Base-by-base conservation (phyloP, 1,284 basidiomycete species). In the Heterobasidion parviporum region DNA sequence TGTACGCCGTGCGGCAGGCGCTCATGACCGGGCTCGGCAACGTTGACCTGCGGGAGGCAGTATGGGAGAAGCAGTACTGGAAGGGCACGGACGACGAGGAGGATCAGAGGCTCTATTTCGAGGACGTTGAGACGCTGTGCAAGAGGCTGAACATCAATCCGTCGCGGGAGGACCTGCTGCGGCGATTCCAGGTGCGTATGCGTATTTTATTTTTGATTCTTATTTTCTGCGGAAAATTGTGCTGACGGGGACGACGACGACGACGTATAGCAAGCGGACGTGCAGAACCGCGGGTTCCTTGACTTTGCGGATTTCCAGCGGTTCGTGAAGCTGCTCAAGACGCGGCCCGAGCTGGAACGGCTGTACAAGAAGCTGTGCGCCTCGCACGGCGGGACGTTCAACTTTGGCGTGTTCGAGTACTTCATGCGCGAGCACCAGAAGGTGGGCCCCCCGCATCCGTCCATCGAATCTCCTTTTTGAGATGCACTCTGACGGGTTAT, bases 1-100 rank as follows among this genome's bases (percentile, higher is more conserved):
- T 89, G 45, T 75, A 83, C 57, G 74, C 79, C 1, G 77, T 89
- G 50, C 76, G 89, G 10, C 74, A 81, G 64, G 79, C 82, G 57
- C 76, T 89, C 45, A 87, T 87, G 85, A 79, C 74, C 18, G 85
- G 83, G 0, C 72, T 84, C 14, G 83, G 82, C 14, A 81, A 84
- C 60, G 68, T 77, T 47, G 82, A 85, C 59, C 75, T 85, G 65
- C 75, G 89, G 2, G 80, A 91, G 65, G 76, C 80, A 0, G 72
- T 92, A 8, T 94, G 90, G 90, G 83, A 92, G 69, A 83, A 82
- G 57, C 87, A 89, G 62, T 87, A 89, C 64, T 94, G 91, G 91
- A 87, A 83, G 61, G 80, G 78, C 35, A 83, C 83, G 0, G 87
- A 87, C 61, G 74, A 77, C 52, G 73, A 78, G 57, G 72, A 75